Evolutionary conservation across 805 yeast species (phyloP).

Genomic region (Ogataea siamensis): DNA sequence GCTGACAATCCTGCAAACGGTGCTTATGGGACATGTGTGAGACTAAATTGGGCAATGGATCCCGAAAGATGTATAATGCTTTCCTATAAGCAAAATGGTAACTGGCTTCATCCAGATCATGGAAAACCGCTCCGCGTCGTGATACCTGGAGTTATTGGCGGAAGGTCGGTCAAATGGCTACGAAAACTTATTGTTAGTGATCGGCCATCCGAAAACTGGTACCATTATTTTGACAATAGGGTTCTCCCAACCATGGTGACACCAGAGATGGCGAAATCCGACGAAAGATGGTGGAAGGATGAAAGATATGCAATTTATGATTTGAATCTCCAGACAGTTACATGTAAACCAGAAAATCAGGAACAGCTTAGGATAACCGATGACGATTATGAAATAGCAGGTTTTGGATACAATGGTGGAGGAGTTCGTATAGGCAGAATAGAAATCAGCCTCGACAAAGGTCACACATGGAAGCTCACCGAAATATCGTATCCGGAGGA

Average conservation of each 20-base stretch:
- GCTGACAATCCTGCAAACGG: conserved; percentile 34
- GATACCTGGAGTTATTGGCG: conserved; percentile 40
- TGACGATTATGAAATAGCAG: conserved; percentile 27
- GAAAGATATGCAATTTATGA: conserved; percentile 38
- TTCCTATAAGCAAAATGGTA: conserved; percentile 38
- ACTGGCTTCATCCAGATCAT: conserved; percentile 35
- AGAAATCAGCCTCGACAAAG: conserved; percentile 35
- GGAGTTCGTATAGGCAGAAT: conserved; percentile 36
- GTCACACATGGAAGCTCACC: conserved; percentile 32
- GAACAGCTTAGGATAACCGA: conserved; percentile 20
- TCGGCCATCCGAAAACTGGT: conserved; percentile 36
- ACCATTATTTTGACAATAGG: conserved; percentile 37
- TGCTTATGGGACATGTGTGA: conserved; percentile 34
- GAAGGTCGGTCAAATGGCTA: conserved; percentile 40
- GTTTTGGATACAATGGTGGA: conserved; percentile 39
- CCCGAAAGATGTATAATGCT: conserved; percentile 34
- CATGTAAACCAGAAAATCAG: conserved; percentile 33
- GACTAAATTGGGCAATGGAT: conserved; percentile 34
- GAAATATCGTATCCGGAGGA: conserved; percentile 36
- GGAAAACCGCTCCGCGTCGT: conserved; percentile 36
- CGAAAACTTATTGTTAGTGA: conserved; percentile 31
- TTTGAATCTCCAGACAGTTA: conserved; percentile 35
- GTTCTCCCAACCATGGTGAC: conserved; percentile 37
- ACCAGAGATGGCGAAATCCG: conserved; percentile 33
- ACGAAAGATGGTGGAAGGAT: conserved; percentile 38